Evolutionary conservation across 1,139 yeast species (phyloP).

Genomic region (Taphrina deformans): DNA sequence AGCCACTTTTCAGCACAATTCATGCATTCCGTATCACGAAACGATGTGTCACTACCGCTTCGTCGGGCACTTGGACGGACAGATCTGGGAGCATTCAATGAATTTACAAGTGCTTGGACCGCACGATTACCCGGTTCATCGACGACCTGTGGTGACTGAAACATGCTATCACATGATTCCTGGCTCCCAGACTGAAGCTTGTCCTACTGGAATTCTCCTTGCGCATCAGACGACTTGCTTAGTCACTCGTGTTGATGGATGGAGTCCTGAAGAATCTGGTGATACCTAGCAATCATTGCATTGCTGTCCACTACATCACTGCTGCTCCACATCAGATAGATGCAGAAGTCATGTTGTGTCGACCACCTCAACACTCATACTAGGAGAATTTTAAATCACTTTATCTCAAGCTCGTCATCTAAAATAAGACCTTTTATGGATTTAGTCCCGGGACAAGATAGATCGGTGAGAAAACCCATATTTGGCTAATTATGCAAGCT

Average conservation of each 20-base stretch:
- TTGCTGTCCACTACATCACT: too few relatives aligned
- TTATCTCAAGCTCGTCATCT: too few relatives aligned
- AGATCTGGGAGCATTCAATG: neutral
- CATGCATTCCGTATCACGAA: neutral
- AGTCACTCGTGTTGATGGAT: neutral
- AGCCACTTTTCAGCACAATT: neutral
- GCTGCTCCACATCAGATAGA: too few relatives aligned
- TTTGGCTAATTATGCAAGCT: too few relatives aligned
- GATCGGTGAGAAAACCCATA: too few relatives aligned
- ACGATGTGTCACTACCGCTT: neutral
- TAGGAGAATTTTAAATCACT: too few relatives aligned
- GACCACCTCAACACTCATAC: too few relatives aligned
- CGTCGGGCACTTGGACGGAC: neutral
- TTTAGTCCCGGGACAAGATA: too few relatives aligned
- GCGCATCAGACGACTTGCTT: neutral
- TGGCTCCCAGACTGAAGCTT: neutral
- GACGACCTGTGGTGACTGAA: neutral
- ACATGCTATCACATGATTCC: neutral
- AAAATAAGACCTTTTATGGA: too few relatives aligned
- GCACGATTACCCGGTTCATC: neutral
- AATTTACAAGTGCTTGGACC: neutral
- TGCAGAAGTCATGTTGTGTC: neutral
- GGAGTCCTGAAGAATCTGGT: neutral
- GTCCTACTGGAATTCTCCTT: neutral
- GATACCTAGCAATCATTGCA: too few relatives aligned